Evolutionary conservation across 805 yeast genomes (phyloP).

Genomic region (Ogataea trehaloabstinens): DNA sequence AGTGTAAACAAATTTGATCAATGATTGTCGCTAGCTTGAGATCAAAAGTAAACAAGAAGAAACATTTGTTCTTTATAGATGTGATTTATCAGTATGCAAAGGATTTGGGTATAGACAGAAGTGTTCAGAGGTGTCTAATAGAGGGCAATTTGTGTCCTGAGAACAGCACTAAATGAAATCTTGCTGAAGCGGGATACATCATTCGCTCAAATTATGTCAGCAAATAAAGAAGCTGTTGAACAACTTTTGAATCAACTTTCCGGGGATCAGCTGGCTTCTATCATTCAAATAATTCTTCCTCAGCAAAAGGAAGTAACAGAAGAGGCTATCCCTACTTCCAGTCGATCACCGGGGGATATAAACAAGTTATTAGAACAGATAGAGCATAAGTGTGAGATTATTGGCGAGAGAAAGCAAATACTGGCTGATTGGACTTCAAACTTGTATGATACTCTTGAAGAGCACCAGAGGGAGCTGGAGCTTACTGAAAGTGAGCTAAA

Average conservation of each 20-base stretch:
- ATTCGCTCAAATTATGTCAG: not conserved
- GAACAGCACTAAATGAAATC: not conserved
- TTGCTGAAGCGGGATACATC: not conserved
- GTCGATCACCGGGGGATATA: conserved; percentile 5
- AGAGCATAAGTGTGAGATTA: conserved; percentile 8
- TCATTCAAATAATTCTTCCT: conserved; percentile 8
- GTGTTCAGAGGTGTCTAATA: too few relatives aligned
- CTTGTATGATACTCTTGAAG: conserved; percentile 4
- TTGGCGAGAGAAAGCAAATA: conserved; percentile 14
- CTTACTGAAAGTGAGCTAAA: conserved; percentile 17
- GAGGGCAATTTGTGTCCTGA: not conserved
- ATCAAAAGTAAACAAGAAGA: too few relatives aligned
- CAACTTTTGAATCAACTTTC: conserved; percentile 10
- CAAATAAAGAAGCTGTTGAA: conserved; percentile 3
- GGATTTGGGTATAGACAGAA: too few relatives aligned
- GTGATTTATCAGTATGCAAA: too few relatives aligned
- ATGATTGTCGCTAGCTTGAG: too few relatives aligned
- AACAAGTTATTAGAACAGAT: conserved; percentile 11
- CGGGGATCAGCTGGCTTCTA: conserved; percentile 10
- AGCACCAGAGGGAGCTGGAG: conserved; percentile 11
- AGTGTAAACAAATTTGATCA: too few relatives aligned
- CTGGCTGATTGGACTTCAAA: conserved; percentile 15
- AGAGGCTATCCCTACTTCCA: not conserved
- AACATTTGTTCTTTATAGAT: too few relatives aligned
- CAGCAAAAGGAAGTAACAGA: conserved; percentile 1